These are phyloP conservation scores for Bocquillonia castaneifolia DNA, from an alignment of 441 rosid genomes.

Conservation along the genomic window DNA sequence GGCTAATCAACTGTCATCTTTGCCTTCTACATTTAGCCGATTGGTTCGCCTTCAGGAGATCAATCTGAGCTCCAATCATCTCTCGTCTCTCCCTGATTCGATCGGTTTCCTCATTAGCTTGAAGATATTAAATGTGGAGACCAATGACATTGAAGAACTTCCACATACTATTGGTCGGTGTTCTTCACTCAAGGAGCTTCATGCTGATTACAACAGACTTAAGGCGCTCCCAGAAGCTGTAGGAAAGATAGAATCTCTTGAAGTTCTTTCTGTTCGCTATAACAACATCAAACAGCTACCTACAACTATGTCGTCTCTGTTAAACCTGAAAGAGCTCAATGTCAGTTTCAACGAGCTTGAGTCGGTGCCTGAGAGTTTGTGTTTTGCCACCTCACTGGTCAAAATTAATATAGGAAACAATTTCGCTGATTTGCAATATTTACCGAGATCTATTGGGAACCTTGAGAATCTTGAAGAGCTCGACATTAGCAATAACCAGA, in stretches of 20 bases:
- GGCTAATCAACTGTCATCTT: slow-evolving; percentile 66
- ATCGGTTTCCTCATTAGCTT: slow-evolving; percentile 66
- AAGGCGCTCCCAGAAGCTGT: slow-evolving; percentile 98
- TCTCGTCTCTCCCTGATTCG: slow-evolving; percentile 53
- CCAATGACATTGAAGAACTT: slow-evolving; percentile 78
- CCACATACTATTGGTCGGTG: slow-evolving; percentile 75
- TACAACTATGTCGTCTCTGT: slow-evolving; percentile 81
- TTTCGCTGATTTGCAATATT: slow-evolving; percentile 72
- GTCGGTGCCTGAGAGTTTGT: slow-evolving; percentile 88
- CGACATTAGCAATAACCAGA: slow-evolving; percentile 95
- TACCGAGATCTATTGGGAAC: slow-evolving; percentile 89
- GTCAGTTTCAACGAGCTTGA: slow-evolving; percentile 99
- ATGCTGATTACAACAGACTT: slow-evolving; percentile 78
- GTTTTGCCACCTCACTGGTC: slow-evolving; percentile 74
- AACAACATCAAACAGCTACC: slow-evolving; percentile 86
- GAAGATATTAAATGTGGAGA: slow-evolving; percentile 66
- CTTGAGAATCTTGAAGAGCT: slow-evolving; percentile 89
- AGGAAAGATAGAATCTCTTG: slow-evolving; percentile 73
- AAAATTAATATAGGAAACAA: slow-evolving; percentile 90
- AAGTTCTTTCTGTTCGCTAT: slow-evolving; percentile 74
- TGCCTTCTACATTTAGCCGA: slow-evolving; percentile 59
- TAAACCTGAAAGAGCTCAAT: slow-evolving; percentile 73
- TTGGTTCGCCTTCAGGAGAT: slow-evolving; percentile 74
- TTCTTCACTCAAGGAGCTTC: slow-evolving; percentile 62
- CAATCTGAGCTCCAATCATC: slow-evolving; percentile 69